phyloP scores from a whole-genome alignment of 805 yeast species.

The Jamesozyma hellenica region DNA sequence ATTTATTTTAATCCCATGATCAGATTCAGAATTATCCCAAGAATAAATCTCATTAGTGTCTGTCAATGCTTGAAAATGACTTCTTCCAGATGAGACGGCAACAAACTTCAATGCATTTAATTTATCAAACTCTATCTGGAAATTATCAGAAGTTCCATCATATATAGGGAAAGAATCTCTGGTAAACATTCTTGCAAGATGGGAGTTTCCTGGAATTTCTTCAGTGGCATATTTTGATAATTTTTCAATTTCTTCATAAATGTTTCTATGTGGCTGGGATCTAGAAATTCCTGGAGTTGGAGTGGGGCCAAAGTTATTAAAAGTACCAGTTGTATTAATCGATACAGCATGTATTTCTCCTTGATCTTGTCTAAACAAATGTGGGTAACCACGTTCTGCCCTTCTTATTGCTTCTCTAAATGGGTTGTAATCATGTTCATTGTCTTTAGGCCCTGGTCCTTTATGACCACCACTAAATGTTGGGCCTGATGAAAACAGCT shows the following conservation, averaged over 20 bases:
- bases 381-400: constrained; percentile 18
- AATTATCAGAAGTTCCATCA: constrained; percentile 2
- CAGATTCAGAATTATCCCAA: constrained; percentile 45
- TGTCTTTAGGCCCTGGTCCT: constrained; percentile 34
- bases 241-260: constrained; percentile 19
- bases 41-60: constrained; percentile 40
- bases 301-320: constrained; percentile 13
- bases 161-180: constrained; percentile 20
- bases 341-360: background rate
- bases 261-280: constrained; percentile 20
- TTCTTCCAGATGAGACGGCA: constrained; percentile 51
- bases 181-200: constrained; percentile 23
- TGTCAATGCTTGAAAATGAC: constrained; percentile 55
- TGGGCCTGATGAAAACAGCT: constrained; percentile 45
- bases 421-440: constrained; percentile 29
- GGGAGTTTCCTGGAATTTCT: constrained; percentile 19
- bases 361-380: constrained; percentile 9
- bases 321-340: constrained; percentile 12
- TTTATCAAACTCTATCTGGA: constrained; percentile 11
- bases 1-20: constrained; percentile 35
- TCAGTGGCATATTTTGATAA: constrained; percentile 15
- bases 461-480: constrained; percentile 34
- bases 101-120: constrained; percentile 30
- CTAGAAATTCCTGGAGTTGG: constrained; percentile 3
- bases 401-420: constrained; percentile 19